A percentile compares a stretch with the other conserved stretches of the same genome.
Conservation (phyloP, 2,329 filamentous ascomycete species). For the Fusarium duplospermum region DNA sequence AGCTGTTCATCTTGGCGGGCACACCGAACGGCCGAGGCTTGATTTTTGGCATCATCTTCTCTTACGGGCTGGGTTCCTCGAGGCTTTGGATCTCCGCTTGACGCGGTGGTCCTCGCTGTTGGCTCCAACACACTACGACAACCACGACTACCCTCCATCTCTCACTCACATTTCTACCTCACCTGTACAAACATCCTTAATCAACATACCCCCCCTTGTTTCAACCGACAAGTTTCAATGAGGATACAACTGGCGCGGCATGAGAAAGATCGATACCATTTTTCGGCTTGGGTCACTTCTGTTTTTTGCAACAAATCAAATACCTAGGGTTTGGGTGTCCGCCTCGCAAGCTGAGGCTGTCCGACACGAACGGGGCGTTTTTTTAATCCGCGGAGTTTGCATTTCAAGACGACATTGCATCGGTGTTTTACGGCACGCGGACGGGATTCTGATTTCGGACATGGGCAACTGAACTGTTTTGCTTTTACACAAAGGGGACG, state of each 20-base stretch:
- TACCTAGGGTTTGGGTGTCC: slow-evolving; percentile 44
- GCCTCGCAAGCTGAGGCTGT: slow-evolving; percentile 52
- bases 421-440: slow-evolving; percentile 52
- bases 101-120: slow-evolving; percentile 44
- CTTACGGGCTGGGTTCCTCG: slow-evolving; percentile 54
- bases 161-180: slow-evolving; percentile 41
- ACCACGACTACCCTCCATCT: slow-evolving; percentile 23
- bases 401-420: slow-evolving; percentile 60
- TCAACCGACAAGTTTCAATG: slow-evolving; percentile 46
- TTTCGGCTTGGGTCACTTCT: slow-evolving; percentile 51
- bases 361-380: slow-evolving; percentile 57
- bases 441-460: slow-evolving; percentile 42
- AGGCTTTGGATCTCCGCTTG: slow-evolving; percentile 45
- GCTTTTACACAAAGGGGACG: slow-evolving; percentile 43
- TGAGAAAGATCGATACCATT: slow-evolving; percentile 61
- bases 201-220: slow-evolving; percentile 56
- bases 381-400: slow-evolving; percentile 52
- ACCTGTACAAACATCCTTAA: slow-evolving; percentile 63
- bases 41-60: slow-evolving; percentile 56
- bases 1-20: slow-evolving; percentile 64
- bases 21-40: slow-evolving; percentile 52
- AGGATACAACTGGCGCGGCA: slow-evolving; percentile 54
- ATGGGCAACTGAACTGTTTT: slow-evolving; percentile 47
- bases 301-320: slow-evolving; percentile 45
- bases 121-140: slow-evolving; percentile 43